Conservation (phyloP, 2,329 filamentous ascomycete genomes). For the Zymoseptoria brevis region DNA sequence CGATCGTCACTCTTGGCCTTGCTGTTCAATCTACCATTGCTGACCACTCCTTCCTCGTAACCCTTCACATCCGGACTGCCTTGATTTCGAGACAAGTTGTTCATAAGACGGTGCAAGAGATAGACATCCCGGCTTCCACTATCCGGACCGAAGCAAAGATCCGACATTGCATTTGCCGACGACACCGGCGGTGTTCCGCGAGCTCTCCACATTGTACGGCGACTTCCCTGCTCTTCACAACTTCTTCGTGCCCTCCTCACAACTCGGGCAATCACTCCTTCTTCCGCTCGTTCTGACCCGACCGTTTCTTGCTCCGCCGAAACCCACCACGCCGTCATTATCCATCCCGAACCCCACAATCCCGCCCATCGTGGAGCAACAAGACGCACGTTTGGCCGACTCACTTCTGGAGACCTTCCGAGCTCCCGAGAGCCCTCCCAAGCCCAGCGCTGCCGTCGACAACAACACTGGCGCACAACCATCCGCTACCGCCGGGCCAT, state of each 20-base stretch:
- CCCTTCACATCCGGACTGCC: neutral
- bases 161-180: neutral
- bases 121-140: neutral
- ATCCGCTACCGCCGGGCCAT: conserved; percentile 21
- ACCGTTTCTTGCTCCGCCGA: neutral
- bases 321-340: neutral
- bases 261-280: neutral
- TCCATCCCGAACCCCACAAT: neutral
- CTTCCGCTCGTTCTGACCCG: neutral
- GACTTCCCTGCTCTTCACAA: neutral
- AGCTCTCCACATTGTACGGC: neutral
- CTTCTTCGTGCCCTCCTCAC: neutral
- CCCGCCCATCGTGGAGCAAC: conserved; percentile 16
- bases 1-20: neutral
- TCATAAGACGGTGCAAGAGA: neutral
- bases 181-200: neutral
- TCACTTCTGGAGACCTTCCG: conserved; percentile 16
- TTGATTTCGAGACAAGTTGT: neutral
- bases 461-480: conserved; percentile 6
- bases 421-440: conserved; percentile 8
- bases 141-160: neutral
- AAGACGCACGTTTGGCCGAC: conserved; percentile 15
- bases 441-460: conserved; percentile 5
- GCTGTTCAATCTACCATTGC: neutral
- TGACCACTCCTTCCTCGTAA: neutral